Percentiles rank a stretch among this genome's conserved stretches.
Conservation (phyloP, 768 basidiomycete species). For the Leccinum boreale region DNA sequence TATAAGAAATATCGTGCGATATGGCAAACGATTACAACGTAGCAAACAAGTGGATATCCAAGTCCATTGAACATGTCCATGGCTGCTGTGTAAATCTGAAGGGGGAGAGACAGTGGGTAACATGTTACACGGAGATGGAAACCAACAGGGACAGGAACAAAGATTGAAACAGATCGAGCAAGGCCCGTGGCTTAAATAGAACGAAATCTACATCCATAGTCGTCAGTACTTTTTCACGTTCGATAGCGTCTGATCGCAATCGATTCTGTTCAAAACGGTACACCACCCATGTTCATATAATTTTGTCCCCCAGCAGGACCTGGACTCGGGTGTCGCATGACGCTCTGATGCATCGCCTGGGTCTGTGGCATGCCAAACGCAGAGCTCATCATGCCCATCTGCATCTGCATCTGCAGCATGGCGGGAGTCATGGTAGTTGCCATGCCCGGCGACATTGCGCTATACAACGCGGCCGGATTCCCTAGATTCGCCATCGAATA, state of each 20-base stretch:
- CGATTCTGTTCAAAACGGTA: conserved; percentile 27
- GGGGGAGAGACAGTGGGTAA: conserved; percentile 27
- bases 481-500: conserved; percentile 40
- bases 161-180: conserved; percentile 18
- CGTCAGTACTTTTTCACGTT: conserved; percentile 11
- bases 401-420: conserved; percentile 47
- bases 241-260: conserved; percentile 1
- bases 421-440: conserved; percentile 29
- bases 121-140: conserved; percentile 23
- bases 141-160: conserved; percentile 14
- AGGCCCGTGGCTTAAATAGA: conserved; percentile 11
- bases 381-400: conserved; percentile 43
- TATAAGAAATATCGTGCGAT: conserved; percentile 9
- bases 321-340: conserved; percentile 80
- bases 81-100: conserved; percentile 29
- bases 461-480: conserved; percentile 45
- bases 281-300: conserved; percentile 43
- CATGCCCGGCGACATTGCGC: conserved; percentile 31
- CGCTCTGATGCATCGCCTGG: conserved; percentile 81
- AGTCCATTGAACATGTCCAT: conserved; percentile 52
- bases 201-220: conserved; percentile 27
- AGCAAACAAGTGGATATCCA: conserved; percentile 50
- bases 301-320: conserved; percentile 46
- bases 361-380: conserved; percentile 54
- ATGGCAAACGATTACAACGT: conserved; percentile 43